These are phyloP conservation scores for Hanseniaspora pseudoguilliermondii DNA, from an alignment of 805 yeast genomes.

Conservation along the genomic window DNA sequence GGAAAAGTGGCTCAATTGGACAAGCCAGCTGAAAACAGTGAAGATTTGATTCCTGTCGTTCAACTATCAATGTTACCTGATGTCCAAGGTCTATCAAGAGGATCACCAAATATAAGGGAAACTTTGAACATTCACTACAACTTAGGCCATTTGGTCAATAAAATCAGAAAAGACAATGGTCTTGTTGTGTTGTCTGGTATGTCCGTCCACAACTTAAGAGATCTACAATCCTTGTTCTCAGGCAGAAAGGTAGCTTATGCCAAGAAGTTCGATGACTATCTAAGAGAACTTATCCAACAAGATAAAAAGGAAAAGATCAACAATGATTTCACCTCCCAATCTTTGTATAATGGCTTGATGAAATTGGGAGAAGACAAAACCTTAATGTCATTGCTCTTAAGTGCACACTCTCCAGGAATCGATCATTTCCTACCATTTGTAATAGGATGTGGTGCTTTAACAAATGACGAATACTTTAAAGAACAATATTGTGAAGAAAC, in stretches of 20 bases:
- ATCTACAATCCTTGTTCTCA: slow-evolving; percentile 26
- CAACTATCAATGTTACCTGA: slow-evolving; percentile 36
- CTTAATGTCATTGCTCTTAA: slow-evolving; percentile 28
- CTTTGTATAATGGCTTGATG: slow-evolving; percentile 27
- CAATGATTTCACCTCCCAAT: not conserved
- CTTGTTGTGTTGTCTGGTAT: slow-evolving; percentile 58
- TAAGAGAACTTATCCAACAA: slow-evolving; percentile 30
- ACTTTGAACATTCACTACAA: slow-evolving; percentile 19
- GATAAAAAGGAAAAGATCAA: slow-evolving; percentile 22
- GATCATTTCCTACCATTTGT: slow-evolving; percentile 63
- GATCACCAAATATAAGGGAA: not conserved
- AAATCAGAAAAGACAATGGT: slow-evolving; percentile 41
- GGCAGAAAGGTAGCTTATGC: slow-evolving; percentile 35
- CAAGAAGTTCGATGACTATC: slow-evolving; percentile 36
- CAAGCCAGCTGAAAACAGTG: slow-evolving; percentile 10
- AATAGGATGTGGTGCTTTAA: slow-evolving; percentile 44
- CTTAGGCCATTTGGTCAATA: slow-evolving; percentile 43
- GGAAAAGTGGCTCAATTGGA: slow-evolving; percentile 53
- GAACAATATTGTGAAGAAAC: slow-evolving; percentile 36
- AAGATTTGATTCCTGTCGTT: slow-evolving; percentile 25
- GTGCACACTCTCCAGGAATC: slow-evolving; percentile 56
- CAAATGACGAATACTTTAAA: slow-evolving; percentile 26
- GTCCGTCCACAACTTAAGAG: slow-evolving; percentile 65
- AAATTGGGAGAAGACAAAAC: slow-evolving; percentile 25
- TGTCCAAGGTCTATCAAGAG: not conserved